Percentiles rank a stretch among this genome's conserved stretches.
phyloP scores from a whole-genome alignment of 495 filamentous ascomycete species.

The Penicillium flavigenum region DNA sequence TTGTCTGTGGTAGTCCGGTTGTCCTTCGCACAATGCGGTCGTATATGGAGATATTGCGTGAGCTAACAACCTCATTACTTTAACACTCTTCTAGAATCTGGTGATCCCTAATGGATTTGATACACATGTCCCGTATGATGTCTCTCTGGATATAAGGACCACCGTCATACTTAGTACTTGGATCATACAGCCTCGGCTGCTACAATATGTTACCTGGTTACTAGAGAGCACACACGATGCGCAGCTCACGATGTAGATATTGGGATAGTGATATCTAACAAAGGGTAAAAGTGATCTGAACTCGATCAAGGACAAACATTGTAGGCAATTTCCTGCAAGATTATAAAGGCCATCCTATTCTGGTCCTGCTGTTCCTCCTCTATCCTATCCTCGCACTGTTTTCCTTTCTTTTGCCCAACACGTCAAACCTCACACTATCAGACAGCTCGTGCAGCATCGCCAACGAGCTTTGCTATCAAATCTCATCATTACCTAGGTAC shows the following conservation, averaged over 20 bases:
- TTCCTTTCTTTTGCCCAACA: neutral
- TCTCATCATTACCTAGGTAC: neutral
- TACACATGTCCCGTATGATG: neutral
- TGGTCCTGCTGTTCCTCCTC: neutral
- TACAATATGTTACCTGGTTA: neutral
- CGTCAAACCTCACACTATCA: neutral
- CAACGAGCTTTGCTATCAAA: neutral
- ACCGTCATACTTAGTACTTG: neutral
- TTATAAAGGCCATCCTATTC: slow-evolving; percentile 5
- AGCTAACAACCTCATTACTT: neutral
- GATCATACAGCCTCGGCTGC: neutral
- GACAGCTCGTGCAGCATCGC: neutral
- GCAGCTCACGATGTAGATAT: neutral
- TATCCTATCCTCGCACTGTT: slow-evolving; percentile 1
- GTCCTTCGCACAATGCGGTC: neutral
- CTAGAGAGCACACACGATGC: neutral
- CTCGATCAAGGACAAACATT: neutral
- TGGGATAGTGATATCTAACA: neutral
- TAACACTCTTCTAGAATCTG: neutral
- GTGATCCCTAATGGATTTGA: neutral
- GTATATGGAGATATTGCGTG: neutral
- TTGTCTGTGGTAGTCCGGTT: neutral
- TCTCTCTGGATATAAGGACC: neutral
- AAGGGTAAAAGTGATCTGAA: neutral
- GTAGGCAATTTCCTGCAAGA: slow-evolving; percentile 4